A percentile compares a stretch with the other conserved stretches of the same genome.
Conservation (phyloP, 441 rosid genomes). For the Pelargonium cotyledonis region DNA sequence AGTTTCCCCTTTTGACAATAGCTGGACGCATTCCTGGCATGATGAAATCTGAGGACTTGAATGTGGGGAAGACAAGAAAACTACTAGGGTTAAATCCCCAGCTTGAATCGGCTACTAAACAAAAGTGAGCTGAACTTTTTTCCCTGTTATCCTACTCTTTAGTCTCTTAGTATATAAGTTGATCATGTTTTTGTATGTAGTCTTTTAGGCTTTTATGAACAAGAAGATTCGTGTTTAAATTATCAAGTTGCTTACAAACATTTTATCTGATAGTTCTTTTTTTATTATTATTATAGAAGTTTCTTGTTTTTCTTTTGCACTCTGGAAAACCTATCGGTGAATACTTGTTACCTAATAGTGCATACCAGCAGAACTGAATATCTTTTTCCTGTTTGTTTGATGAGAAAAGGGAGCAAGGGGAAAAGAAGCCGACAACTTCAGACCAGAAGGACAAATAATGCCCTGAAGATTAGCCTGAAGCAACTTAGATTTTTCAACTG, state of each 20-base stretch:
- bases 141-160: not conserved
- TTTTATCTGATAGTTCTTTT: too few relatives aligned
- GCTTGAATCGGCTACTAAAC: not conserved
- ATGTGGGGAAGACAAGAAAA: conserved; percentile 73
- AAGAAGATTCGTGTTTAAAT: too few relatives aligned
- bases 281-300: too few relatives aligned
- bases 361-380: not conserved
- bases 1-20: conserved; percentile 63
- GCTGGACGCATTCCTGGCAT: conserved; percentile 66
- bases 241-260: too few relatives aligned
- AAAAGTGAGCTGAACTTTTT: not conserved
- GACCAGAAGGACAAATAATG: not conserved
- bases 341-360: too few relatives aligned
- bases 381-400: not conserved
- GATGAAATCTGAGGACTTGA: conserved; percentile 70
- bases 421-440: not conserved
- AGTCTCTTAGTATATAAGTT: too few relatives aligned
- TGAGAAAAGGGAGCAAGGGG: not conserved
- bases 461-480: too few relatives aligned
- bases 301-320: not conserved
- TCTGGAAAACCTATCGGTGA: too few relatives aligned
- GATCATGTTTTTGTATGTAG: too few relatives aligned
- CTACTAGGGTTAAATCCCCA: conserved; percentile 40
- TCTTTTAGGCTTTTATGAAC: too few relatives aligned
- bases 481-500: too few relatives aligned